Conservation (phyloP, 352 stramenopile genomes). For the Phytophthora agathidicida region DNA sequence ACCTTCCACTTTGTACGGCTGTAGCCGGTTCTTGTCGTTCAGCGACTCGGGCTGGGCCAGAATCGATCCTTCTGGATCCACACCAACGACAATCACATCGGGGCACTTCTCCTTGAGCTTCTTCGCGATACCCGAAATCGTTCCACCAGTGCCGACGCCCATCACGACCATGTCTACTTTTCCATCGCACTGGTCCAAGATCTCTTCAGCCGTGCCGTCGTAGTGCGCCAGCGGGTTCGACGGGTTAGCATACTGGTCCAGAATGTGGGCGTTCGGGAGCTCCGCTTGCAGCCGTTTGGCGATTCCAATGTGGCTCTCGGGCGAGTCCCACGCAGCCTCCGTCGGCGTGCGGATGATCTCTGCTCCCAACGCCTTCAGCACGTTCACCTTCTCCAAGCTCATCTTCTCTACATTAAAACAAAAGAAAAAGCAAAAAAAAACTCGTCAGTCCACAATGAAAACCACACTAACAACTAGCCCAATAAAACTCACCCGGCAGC, state of each 20-base stretch:
- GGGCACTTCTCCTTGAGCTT: slow-evolving; percentile 94
- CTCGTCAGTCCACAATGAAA: no score
- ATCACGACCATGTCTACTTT: slow-evolving; percentile 96
- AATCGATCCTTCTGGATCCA: slow-evolving; percentile 93
- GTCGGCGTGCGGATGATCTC: slow-evolving; percentile 97
- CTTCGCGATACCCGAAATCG: slow-evolving; percentile 93
- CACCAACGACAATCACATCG: slow-evolving; percentile 84
- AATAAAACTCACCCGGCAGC: slow-evolving; percentile 44
- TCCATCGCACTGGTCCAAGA: slow-evolving; percentile 91
- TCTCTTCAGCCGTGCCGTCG: slow-evolving; percentile 94
- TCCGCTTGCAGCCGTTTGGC: slow-evolving; percentile 91
- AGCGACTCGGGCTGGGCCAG: slow-evolving; percentile 90
- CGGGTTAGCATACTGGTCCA: slow-evolving; percentile 97
- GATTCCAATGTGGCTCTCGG: slow-evolving; percentile 94
- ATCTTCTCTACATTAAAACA: slow-evolving; percentile 89
- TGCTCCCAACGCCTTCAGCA: slow-evolving; percentile 94
- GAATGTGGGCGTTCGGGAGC: slow-evolving; percentile 94
- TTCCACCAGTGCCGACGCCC: slow-evolving; percentile 94
- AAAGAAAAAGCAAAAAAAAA: slow-evolving; percentile 4
- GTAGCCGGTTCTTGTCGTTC: slow-evolving; percentile 92
- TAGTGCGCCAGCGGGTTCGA: slow-evolving; percentile 96
- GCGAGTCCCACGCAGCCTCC: slow-evolving; percentile 95
- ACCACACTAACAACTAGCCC: neutral
- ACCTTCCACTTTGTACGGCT: slow-evolving; percentile 94
- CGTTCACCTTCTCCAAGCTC: slow-evolving; percentile 95